These are phyloP conservation scores for Eremothecium coryli DNA, from an alignment of 1,139 yeast species.

Conservation along the genomic window DNA sequence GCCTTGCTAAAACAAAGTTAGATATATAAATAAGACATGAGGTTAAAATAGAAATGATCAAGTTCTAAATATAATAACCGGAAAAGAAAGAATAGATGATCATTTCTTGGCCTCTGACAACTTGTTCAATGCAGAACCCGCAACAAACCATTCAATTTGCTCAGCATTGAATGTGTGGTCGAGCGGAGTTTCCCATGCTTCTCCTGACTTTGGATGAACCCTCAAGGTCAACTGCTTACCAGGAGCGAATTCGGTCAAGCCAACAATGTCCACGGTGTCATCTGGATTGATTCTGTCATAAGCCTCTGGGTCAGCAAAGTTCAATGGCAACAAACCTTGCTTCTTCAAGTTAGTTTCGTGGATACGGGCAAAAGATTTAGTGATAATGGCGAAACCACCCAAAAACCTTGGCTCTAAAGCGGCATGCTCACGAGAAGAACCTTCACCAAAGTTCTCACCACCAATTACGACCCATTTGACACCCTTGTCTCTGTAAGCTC, in stretches of 20 bases:
- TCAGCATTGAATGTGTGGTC: conserved; percentile 92
- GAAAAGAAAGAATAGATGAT: no score
- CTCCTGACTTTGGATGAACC: conserved; percentile 83
- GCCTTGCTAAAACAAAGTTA: no score
- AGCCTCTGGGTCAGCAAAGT: conserved; percentile 79
- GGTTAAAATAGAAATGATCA: no score
- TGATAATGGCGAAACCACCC: conserved; percentile 95
- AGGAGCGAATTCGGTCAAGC: conserved; percentile 81
- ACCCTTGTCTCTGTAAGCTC: conserved; percentile 88
- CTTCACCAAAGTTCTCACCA: conserved; percentile 99
- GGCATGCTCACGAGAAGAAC: conserved; percentile 99
- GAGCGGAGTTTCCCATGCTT: conserved; percentile 77
- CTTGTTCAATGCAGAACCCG: conserved; percentile 98
- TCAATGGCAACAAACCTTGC: conserved; percentile 96
- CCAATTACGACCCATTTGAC: conserved; percentile 96
- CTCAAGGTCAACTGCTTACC: conserved; percentile 82
- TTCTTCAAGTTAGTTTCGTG: conserved; percentile 91
- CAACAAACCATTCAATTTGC: conserved; percentile 98
- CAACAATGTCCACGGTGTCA: conserved; percentile 82
- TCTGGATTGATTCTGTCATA: conserved; percentile 90
- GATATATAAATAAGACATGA: no score
- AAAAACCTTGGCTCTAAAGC: conserved; percentile 99
- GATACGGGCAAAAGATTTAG: conserved; percentile 97
- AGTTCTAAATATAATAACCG: no score
- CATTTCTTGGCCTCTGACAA: conserved; percentile 48